Evolutionary conservation across 495 filamentous ascomycete species (phyloP), one percentile per base, ranked within the genome.

Genomic region (Penicillium steckii): DNA sequence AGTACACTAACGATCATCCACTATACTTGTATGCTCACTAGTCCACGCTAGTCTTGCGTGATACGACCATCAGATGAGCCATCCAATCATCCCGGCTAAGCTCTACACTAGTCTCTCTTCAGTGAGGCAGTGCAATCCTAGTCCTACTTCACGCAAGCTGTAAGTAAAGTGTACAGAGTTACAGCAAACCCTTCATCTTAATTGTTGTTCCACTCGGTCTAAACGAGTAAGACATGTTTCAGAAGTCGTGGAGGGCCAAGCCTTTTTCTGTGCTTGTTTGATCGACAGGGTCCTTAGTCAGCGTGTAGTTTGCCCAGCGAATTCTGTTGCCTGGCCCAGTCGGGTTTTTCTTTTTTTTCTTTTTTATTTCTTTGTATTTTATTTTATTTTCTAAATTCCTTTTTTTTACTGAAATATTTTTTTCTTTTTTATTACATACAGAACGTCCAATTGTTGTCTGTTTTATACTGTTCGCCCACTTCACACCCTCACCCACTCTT

Each of bases 241-340:
- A 50, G 37, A n/a, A n/a, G n/a, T n/a, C n/a, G n/a, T n/a, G n/a
- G n/a, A 44, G 8, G n/a, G 45, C 54, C 56, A 59, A 65, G 53
- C 56, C 53, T 62, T 62, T 55, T 52, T n/a, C 13, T n/a, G n/a
- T n/a, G n/a, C n/a, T 26, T 35, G 62, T 57, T 57, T 63, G 62
- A 66, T 66, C 63, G 60, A 59, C 63, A 66, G 60, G 62, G 62
- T 66, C 56, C 54, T 63, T 57, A 40, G 48, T 59, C 57, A 55
- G 45, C 51, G 12, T 33, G 12, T 41, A 22, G 3, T 45, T 37
- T 29, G 24, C 22, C 15, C 35, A 40, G n/a, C n/a, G 15, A 41
- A 41, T 41, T 19, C 38, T 41, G 38, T 41, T 41, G 38, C 38
- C 38, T 41, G 38, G 40, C 49, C 35, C 21, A 18, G 6, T 26